phyloP scores from a whole-genome alignment of 2,329 filamentous ascomycete species.

The Talaromyces sp. region DNA sequence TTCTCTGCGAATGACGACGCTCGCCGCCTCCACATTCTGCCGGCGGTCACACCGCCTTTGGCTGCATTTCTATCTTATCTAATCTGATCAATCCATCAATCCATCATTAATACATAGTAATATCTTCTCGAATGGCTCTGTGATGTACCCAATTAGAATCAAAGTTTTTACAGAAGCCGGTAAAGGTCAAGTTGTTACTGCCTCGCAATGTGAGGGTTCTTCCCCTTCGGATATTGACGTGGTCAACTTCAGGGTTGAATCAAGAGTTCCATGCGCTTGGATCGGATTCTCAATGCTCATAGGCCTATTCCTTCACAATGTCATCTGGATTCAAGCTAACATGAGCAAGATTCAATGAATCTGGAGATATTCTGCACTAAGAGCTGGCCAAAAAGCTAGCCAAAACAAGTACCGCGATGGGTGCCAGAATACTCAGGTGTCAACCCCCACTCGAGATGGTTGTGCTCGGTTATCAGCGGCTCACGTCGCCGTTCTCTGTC shows the following conservation, averaged over 20 bases:
- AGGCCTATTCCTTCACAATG: neutral
- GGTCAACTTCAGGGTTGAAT: neutral
- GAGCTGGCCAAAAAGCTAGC: no score
- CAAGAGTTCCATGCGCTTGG: no score
- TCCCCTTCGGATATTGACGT: neutral
- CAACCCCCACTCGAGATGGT: neutral
- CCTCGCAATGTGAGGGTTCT: neutral
- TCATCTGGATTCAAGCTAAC: neutral
- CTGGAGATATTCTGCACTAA: no score
- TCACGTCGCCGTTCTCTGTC: neutral
- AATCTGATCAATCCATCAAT: neutral
- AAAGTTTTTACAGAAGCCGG: neutral
- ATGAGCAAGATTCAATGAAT: no score
- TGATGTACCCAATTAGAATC: no score
- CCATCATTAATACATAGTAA: no score
- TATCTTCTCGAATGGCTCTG: no score
- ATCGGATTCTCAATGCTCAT: no score
- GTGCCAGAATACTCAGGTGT: slow-evolving; percentile 10
- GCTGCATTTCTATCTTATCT: neutral
- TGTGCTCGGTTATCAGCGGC: slow-evolving; percentile 18
- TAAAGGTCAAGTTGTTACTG: neutral
- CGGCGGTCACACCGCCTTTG: neutral
- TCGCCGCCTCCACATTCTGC: neutral
- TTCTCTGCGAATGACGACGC: neutral
- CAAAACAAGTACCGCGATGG: neutral